These are phyloP conservation scores for Eutrema salsugineum DNA, from an alignment of 441 rosid genomes.

Conservation along the genomic window DNA sequence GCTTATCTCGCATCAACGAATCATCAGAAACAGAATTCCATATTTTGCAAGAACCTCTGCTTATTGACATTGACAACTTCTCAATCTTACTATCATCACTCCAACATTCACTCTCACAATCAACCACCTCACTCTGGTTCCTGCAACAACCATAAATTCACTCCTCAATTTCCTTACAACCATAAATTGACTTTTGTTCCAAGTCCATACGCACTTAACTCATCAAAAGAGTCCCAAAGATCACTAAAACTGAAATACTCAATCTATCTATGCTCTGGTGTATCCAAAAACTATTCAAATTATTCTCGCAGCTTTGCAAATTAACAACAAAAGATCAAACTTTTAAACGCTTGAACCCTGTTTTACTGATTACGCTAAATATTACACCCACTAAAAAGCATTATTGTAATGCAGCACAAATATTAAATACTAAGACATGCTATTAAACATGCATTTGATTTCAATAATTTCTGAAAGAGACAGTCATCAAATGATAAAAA, in stretches of 20 bases:
- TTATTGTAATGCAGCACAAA: neutral
- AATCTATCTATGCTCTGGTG: constrained; percentile 40
- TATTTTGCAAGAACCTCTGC: constrained; percentile 49
- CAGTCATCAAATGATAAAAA: neutral
- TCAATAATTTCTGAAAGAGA: constrained; percentile 3
- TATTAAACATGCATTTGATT: neutral
- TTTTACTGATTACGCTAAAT: constrained; percentile 1
- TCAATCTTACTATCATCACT: constrained; percentile 37
- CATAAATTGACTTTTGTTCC: constrained; percentile 37
- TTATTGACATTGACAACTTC: constrained; percentile 30
- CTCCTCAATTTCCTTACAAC: neutral
- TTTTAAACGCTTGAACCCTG: neutral
- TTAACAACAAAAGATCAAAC: neutral
- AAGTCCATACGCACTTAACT: constrained; percentile 74
- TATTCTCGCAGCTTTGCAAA: constrained; percentile 38
- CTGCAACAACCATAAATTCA: constrained; percentile 13
- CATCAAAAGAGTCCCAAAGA: constrained; percentile 64
- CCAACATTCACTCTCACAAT: constrained; percentile 28
- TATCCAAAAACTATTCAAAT: constrained; percentile 51
- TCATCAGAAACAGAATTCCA: constrained; percentile 64
- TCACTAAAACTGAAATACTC: constrained; percentile 55
- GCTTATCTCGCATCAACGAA: constrained; percentile 42
- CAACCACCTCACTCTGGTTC: constrained; percentile 24
- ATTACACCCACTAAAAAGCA: neutral
- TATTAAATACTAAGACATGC: too few species aligned